Evolutionary conservation across 805 yeast genomes (phyloP).

Genomic region (Lipomyces yamadae): DNA sequence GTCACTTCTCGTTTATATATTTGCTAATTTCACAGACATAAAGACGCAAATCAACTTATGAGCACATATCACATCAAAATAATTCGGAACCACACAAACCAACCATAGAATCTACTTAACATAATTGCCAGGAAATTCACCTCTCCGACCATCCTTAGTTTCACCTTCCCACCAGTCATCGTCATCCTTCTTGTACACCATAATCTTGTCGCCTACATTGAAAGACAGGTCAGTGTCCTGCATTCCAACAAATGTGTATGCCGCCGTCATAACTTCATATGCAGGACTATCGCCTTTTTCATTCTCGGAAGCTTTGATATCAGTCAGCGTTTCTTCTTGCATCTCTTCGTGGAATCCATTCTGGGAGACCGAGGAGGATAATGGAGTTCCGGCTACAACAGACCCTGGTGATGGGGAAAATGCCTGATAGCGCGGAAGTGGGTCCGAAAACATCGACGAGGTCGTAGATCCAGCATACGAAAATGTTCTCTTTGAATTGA

Average conservation of each 20-base stretch:
- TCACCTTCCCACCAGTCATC: slow-evolving; percentile 60
- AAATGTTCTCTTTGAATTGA: slow-evolving; percentile 14
- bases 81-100: neutral
- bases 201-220: slow-evolving; percentile 47
- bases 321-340: neutral
- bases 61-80: neutral
- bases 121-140: slow-evolving; percentile 56
- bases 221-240: slow-evolving; percentile 49
- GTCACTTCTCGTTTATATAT: neutral
- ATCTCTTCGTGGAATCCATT: slow-evolving; percentile 3
- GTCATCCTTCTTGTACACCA: slow-evolving; percentile 46
- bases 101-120: slow-evolving; percentile 40
- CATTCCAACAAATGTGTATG: slow-evolving; percentile 46
- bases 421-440: slow-evolving; percentile 9
- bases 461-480: slow-evolving; percentile 8
- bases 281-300: slow-evolving; percentile 38
- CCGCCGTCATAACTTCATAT: slow-evolving; percentile 43
- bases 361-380: neutral
- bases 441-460: slow-evolving; percentile 12
- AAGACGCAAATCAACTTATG: neutral
- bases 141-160: slow-evolving; percentile 49
- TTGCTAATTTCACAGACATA: neutral
- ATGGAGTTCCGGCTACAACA: neutral
- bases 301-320: slow-evolving; percentile 1
- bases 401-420: neutral